Evolutionary conservation across 441 rosid genomes (phyloP).

Genomic region (Melastoma candidum): DNA sequence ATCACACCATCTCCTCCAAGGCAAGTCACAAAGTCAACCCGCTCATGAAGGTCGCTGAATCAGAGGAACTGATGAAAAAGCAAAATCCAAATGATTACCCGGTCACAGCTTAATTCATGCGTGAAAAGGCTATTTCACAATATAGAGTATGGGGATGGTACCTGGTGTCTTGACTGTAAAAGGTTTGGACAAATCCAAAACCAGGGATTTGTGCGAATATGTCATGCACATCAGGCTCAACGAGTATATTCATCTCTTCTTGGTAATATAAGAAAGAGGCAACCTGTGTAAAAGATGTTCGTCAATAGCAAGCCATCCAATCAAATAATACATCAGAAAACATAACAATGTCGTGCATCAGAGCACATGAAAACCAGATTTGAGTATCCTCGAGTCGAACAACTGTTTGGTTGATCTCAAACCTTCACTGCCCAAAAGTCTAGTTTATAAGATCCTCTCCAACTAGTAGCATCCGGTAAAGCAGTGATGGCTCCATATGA

Average conservation of each 20-base stretch:
- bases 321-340: too few species aligned
- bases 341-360: too few species aligned
- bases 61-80: conserved; percentile 9
- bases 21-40: conserved; percentile 96
- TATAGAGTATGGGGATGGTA: conserved; percentile 10
- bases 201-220: conserved; percentile 97
- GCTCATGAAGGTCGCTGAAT: conserved; percentile 87
- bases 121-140: background rate
- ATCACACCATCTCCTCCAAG: conserved; percentile 98
- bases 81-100: conserved; percentile 2
- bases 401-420: too few species aligned
- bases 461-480: too few species aligned
- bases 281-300: conserved; percentile 34
- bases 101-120: background rate
- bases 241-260: conserved; percentile 92
- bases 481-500: too few species aligned
- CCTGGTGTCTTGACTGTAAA: conserved; percentile 97
- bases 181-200: conserved; percentile 93
- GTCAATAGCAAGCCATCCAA: too few species aligned
- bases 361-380: too few species aligned
- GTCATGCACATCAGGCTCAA: conserved; percentile 97
- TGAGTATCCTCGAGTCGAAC: too few species aligned
- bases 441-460: too few species aligned
- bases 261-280: conserved; percentile 85
- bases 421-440: too few species aligned